These are phyloP conservation scores for Spizellomyces punctatus DNA, from an alignment of 192 early-diverging fungal species.

Conservation along the genomic window DNA sequence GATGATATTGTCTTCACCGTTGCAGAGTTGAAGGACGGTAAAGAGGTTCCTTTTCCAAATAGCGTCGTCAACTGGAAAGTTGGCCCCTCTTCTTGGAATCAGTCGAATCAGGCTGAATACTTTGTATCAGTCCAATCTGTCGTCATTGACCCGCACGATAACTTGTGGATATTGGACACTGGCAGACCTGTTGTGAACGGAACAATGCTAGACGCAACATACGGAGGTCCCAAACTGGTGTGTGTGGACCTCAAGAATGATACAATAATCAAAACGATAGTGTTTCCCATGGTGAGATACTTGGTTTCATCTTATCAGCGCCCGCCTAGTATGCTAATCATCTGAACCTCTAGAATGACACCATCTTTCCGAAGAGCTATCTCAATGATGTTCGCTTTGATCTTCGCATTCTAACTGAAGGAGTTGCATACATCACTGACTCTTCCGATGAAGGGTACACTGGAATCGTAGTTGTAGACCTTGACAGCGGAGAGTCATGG, in stretches of 20 bases:
- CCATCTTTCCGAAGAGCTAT: neutral
- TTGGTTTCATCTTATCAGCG: neutral
- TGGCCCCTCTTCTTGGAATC: conserved; percentile 4
- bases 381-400: conserved; percentile 16
- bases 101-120: neutral
- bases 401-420: neutral
- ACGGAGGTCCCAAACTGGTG: conserved; percentile 9
- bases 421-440: conserved; percentile 17
- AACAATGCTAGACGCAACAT: neutral
- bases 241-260: neutral
- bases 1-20: conserved; percentile 14
- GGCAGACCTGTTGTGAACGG: conserved; percentile 11
- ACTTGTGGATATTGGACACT: conserved; percentile 14
- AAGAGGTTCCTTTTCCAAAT: conserved; percentile 2
- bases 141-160: neutral
- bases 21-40: conserved; percentile 5
- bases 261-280: neutral
- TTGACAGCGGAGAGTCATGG: neutral
- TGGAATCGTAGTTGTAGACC: conserved; percentile 6
- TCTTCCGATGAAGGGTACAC: conserved; percentile 5
- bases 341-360: neutral
- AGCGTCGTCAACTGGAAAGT: neutral
- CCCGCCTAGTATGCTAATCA: neutral
- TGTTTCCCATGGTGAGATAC: conserved; percentile 5
- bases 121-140: conserved; percentile 8